Evolutionary conservation across 163 green algal species (phyloP).

Genomic region (Dunaliella salina): DNA sequence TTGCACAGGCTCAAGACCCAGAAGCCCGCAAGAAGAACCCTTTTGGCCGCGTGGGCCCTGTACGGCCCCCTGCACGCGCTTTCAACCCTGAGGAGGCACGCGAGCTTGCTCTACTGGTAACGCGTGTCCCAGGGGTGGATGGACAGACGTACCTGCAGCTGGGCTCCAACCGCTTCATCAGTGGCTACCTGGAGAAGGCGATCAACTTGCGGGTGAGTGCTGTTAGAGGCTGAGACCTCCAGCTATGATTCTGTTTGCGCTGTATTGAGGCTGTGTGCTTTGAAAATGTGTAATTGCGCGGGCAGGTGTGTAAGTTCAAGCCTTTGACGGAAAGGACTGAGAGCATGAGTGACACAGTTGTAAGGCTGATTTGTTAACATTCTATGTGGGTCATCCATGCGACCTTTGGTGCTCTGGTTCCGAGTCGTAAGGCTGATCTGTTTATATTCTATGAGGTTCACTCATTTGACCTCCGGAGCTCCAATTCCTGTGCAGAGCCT

Average conservation of each 20-base stretch:
- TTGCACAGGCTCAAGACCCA: constrained; percentile 24
- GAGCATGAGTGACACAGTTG: too few species aligned
- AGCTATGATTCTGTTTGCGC: too few species aligned
- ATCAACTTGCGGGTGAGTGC: constrained; percentile 46
- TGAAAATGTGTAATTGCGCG: too few species aligned
- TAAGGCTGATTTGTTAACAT: too few species aligned
- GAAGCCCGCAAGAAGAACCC: constrained; percentile 51
- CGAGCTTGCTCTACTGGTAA: constrained; percentile 17
- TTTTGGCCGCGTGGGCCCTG: constrained; percentile 60
- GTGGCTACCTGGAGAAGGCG: constrained; percentile 74
- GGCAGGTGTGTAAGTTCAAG: too few species aligned
- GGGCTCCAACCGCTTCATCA: constrained; percentile 61
- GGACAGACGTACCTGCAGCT: constrained; percentile 18
- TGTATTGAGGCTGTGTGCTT: too few species aligned
- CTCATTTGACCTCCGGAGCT: too few species aligned
- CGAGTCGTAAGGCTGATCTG: too few species aligned
- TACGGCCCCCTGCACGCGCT: constrained; percentile 56
- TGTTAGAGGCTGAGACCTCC: neutral
- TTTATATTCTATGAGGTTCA: too few species aligned
- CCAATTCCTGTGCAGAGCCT: constrained; percentile 10
- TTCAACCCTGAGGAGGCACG: constrained; percentile 76
- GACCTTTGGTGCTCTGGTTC: too few species aligned
- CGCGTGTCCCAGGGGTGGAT: constrained; percentile 10
- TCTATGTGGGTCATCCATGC: too few species aligned
- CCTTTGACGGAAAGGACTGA: too few species aligned